Percentiles rank a stretch among this genome's conserved stretches.
These are phyloP conservation scores for Saitozyma podzolica DNA, from an alignment of 768 basidiomycete genomes.

Conservation along the genomic window DNA sequence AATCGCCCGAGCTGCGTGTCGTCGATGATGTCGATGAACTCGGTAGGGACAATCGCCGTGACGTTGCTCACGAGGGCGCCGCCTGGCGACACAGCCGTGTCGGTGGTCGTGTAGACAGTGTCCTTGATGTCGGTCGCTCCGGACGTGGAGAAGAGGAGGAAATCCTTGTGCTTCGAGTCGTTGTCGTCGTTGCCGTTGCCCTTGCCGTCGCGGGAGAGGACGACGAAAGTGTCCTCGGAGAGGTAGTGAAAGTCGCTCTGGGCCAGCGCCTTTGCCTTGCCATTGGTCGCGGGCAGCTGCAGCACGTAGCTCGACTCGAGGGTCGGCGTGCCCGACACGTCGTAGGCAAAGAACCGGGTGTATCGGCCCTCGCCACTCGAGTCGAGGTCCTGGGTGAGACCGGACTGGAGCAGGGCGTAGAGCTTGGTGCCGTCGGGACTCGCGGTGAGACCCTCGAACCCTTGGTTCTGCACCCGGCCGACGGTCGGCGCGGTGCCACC, in stretches of 20 bases:
- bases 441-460: slow-evolving; percentile 65
- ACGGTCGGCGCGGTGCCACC: slow-evolving; percentile 55
- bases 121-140: slow-evolving; percentile 65
- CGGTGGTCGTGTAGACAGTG: slow-evolving; percentile 61
- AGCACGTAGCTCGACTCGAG: slow-evolving; percentile 47
- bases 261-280: slow-evolving; percentile 57
- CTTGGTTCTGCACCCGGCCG: slow-evolving; percentile 62
- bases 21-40: slow-evolving; percentile 64
- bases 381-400: slow-evolving; percentile 64
- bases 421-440: slow-evolving; percentile 58
- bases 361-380: slow-evolving; percentile 58
- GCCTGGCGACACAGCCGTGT: slow-evolving; percentile 58
- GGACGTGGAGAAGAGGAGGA: slow-evolving; percentile 63
- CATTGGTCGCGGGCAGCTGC: slow-evolving; percentile 55
- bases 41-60: slow-evolving; percentile 60
- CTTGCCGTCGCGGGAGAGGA: slow-evolving; percentile 60
- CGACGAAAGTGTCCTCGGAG: slow-evolving; percentile 60
- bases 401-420: slow-evolving; percentile 66
- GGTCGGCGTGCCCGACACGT: slow-evolving; percentile 54
- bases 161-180: slow-evolving; percentile 59
- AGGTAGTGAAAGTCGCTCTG: slow-evolving; percentile 65
- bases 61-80: slow-evolving; percentile 59
- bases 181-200: slow-evolving; percentile 63
- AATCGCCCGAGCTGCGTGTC: slow-evolving; percentile 62
- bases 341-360: slow-evolving; percentile 63